These are phyloP conservation scores for Rosellinia necatrix DNA, from an alignment of 2,329 filamentous ascomycete species.

Conservation along the genomic window DNA sequence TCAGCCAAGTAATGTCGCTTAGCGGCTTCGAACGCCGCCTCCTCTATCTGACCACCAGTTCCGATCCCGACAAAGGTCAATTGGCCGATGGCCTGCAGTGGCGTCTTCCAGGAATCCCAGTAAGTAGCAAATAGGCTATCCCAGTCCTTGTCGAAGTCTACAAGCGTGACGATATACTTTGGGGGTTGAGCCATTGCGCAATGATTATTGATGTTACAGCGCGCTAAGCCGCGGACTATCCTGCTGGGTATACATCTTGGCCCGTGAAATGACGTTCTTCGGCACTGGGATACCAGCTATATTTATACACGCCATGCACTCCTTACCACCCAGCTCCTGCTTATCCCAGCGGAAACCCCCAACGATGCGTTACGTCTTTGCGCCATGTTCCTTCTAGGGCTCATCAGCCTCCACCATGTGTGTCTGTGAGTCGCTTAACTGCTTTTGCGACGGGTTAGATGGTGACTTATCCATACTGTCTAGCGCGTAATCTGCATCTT, in stretches of 20 bases:
- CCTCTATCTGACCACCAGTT: neutral
- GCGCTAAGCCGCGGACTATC: neutral
- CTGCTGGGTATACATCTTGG: neutral
- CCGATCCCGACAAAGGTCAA: conserved; percentile 2
- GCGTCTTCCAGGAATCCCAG: conserved; percentile 7
- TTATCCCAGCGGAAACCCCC: neutral
- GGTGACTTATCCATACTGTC: neutral
- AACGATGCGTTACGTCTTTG: neutral
- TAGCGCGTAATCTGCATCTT: neutral
- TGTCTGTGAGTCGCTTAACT: neutral
- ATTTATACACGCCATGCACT: neutral
- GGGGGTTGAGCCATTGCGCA: neutral
- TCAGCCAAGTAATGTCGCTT: neutral
- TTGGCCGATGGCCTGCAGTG: conserved; percentile 2
- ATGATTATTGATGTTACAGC: neutral
- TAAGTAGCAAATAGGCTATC: neutral
- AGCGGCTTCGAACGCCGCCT: neutral
- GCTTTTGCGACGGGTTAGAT: neutral
- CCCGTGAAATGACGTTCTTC: neutral
- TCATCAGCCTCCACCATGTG: neutral
- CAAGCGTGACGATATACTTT: neutral
- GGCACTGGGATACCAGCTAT: neutral
- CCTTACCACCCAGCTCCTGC: neutral
- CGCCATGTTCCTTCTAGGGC: neutral
- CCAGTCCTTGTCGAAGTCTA: neutral